Conservation (phyloP, 345 rosid species). For the Eucalyptus urophylla region DNA sequence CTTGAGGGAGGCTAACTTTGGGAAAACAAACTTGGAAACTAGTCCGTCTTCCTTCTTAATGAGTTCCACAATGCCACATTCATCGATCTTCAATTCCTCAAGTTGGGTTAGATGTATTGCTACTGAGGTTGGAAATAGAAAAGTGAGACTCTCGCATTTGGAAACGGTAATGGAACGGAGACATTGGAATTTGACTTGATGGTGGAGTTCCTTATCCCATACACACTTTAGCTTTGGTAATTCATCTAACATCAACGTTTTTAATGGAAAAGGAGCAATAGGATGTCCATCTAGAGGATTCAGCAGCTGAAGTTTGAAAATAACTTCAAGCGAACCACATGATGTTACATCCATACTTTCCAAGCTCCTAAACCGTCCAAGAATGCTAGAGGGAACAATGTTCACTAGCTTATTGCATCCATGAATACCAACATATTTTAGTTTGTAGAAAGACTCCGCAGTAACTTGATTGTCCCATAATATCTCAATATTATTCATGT, state of each 20-base stretch:
- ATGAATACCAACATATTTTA: background rate
- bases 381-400: background rate
- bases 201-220: background rate
- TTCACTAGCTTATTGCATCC: background rate
- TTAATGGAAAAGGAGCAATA: accelerated
- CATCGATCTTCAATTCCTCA: accelerated
- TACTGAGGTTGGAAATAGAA: background rate
- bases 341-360: accelerated
- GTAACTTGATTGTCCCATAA: background rate
- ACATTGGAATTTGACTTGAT: background rate
- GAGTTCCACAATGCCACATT: background rate
- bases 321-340: background rate
- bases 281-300: background rate
- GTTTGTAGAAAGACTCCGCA: background rate
- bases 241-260: accelerated
- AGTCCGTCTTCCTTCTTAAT: accelerated
- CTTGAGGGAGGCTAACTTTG: background rate
- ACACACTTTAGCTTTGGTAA: background rate
- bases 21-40: background rate
- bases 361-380: accelerated
- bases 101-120: background rate
- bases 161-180: accelerated
- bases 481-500: background rate
- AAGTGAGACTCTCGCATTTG: accelerated
- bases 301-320: background rate